These are phyloP conservation scores for Artomyces pyxidatus DNA, from an alignment of 768 basidiomycete genomes.

Conservation along the genomic window DNA sequence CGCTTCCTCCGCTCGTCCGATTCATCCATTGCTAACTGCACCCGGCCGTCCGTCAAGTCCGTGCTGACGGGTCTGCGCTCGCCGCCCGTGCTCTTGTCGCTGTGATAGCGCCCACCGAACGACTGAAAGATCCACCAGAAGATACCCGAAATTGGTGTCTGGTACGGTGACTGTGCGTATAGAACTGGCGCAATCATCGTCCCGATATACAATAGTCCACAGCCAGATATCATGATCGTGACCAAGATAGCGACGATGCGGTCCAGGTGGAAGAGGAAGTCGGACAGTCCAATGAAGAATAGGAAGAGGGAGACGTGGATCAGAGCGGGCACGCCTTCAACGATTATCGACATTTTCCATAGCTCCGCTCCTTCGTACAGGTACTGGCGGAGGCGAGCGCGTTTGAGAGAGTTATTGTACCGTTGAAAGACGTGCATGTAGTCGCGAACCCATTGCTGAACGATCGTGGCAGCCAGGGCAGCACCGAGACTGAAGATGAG, in stretches of 20 bases:
- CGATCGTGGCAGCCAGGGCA: constrained; percentile 35
- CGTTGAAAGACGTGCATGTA: constrained; percentile 23
- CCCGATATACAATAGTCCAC: constrained; percentile 10
- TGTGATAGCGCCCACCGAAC: constrained; percentile 1
- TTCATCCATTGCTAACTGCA: constrained; percentile 9
- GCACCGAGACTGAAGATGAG: constrained; percentile 31
- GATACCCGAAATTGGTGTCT: background rate
- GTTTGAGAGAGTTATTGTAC: constrained; percentile 21
- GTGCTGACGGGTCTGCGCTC: background rate
- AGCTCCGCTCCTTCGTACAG: constrained; percentile 28
- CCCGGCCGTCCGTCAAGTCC: constrained; percentile 6
- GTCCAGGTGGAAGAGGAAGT: constrained; percentile 29
- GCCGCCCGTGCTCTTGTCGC: background rate
- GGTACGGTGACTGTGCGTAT: constrained; percentile 7
- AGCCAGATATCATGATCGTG: constrained; percentile 4
- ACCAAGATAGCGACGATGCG: constrained; percentile 1
- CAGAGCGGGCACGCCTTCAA: constrained; percentile 36
- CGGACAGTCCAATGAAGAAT: constrained; percentile 41
- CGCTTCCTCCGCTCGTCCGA: background rate
- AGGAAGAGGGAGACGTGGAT: constrained; percentile 45
- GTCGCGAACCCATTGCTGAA: constrained; percentile 41
- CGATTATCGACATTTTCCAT: constrained; percentile 33
- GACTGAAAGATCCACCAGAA: constrained; percentile 4
- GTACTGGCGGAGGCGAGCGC: constrained; percentile 33
- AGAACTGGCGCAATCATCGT: background rate